Evolutionary conservation across 2,329 filamentous ascomycete genomes (phyloP).

Genomic region (Chrysoporthe cubensis): DNA sequence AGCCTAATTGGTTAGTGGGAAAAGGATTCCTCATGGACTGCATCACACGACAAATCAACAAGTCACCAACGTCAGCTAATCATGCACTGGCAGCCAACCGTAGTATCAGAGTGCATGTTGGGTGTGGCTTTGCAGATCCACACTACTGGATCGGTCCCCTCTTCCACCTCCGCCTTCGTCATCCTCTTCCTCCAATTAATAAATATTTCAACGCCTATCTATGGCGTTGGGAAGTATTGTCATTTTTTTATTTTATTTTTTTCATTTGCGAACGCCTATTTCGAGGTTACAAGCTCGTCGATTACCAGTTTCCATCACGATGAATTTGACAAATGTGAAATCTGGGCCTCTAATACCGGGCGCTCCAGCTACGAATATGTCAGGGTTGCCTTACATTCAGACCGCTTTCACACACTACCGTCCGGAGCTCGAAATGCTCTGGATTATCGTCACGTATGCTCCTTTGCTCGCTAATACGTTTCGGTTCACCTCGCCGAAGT

Average conservation of each 20-base stretch:
- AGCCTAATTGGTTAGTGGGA: too few species aligned
- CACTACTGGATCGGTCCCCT: too few species aligned
- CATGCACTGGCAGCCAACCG: too few species aligned
- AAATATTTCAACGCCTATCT: too few species aligned
- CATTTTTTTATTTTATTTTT: neutral
- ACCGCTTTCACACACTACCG: constrained; percentile 10
- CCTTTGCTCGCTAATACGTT: constrained; percentile 13
- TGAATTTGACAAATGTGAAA: constrained; percentile 12
- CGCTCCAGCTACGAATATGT: neutral
- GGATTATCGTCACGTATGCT: constrained; percentile 16
- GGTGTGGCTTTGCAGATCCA: too few species aligned
- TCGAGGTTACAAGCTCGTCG: neutral
- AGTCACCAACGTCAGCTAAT: too few species aligned
- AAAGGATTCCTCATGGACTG: neutral
- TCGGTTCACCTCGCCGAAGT: constrained; percentile 9
- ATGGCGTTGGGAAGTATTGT: neutral
- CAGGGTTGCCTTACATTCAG: constrained; percentile 6
- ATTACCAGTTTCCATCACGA: neutral
- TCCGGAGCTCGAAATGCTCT: constrained; percentile 23
- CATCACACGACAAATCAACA: neutral
- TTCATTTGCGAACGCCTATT: neutral
- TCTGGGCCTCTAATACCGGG: neutral
- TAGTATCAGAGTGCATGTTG: too few species aligned
- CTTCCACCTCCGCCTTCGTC: too few species aligned
- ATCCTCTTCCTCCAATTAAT: too few species aligned